Evolutionary conservation across 805 yeast genomes (phyloP), one percentile per base, ranked within the genome.

Genomic region (Wickerhamiella sergipiensis): DNA sequence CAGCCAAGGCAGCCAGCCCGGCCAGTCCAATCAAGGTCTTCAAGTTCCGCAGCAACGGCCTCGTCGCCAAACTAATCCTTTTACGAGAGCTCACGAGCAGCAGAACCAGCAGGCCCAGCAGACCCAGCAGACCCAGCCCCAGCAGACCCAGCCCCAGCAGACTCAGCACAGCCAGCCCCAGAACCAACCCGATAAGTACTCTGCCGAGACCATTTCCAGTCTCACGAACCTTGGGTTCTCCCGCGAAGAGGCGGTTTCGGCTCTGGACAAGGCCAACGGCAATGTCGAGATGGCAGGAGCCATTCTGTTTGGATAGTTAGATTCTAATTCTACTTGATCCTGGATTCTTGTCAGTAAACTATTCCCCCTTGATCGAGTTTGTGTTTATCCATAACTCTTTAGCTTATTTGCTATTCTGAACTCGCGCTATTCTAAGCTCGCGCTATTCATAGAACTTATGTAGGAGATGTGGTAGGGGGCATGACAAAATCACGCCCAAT

Each of bases 221-320:
- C 69, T 89, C 49, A 73, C 77, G 46, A 73, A 73, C 15, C 68
- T 90, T 53, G 97, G 97, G 0, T 87, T 88, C 59, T 65, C 81
- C 3, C 72, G 79, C 56, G 63, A 66, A 1, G 81, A 84, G 56
- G 92, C 82, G 0, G 65, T 80, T 2, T 59, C 65, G 2, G 95
- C 96, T 0, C 68, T 90, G 48, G 68, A 71, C 24, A 74, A 71
- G 53, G 76, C 94, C 1, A 71, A 74, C 24, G 95, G 95, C 8
- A 84, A 89, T 61, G 77, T 83, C 0, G 97, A 90, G 49, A 56
- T 80, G 54, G 97, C 97, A 0, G 97, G 96, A 1, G 79, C 94
- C 1, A 59, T 84, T 46, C 68, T 88, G 46, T 87, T 86, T 46
- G 64, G 55, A 39, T 29, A 6, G 8, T 24, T 24, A 6, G 26